Percentiles rank a stretch among this genome's conserved stretches.
Evolutionary conservation across 768 basidiomycete species (phyloP).

Genomic region (Hypsizygus marmoreus): DNA sequence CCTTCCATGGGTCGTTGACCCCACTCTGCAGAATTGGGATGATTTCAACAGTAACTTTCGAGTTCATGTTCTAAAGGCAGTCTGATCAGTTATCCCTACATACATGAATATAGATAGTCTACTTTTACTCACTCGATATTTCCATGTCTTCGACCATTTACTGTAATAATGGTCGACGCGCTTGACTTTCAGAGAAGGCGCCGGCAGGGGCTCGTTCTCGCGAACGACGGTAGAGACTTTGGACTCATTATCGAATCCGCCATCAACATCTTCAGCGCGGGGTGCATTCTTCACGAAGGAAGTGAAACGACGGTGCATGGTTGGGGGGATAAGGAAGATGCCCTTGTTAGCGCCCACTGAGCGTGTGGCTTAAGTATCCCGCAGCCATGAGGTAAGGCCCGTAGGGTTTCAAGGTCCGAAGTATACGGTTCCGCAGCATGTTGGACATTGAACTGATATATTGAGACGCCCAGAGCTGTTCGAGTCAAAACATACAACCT

Average conservation of each 20-base stretch:
- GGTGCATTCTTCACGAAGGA: no score
- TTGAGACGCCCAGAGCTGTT: no score
- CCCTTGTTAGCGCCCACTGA: no score
- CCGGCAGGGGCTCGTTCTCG: constrained; percentile 38
- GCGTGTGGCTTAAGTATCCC: no score
- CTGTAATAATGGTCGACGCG: constrained; percentile 62
- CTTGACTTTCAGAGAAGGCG: constrained; percentile 56
- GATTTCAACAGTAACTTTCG: constrained; percentile 50
- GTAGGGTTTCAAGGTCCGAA: no score
- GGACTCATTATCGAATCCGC: constrained; percentile 31
- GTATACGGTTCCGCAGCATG: no score
- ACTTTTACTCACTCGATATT: constrained; percentile 47
- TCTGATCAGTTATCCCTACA: no score
- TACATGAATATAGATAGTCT: not conserved
- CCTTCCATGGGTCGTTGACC: constrained; percentile 54
- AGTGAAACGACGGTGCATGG: no score
- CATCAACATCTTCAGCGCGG: not conserved
- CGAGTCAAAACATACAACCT: no score
- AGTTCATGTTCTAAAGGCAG: constrained; percentile 45
- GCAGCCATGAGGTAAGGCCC: no score
- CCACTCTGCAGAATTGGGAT: constrained; percentile 38
- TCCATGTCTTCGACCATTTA: constrained; percentile 56
- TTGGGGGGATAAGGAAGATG: no score
- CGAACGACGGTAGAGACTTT: constrained; percentile 34
- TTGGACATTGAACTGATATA: no score